These are phyloP conservation scores for Colletotrichum paranaense DNA, from an alignment of 2,329 filamentous ascomycete genomes.

Conservation along the genomic window DNA sequence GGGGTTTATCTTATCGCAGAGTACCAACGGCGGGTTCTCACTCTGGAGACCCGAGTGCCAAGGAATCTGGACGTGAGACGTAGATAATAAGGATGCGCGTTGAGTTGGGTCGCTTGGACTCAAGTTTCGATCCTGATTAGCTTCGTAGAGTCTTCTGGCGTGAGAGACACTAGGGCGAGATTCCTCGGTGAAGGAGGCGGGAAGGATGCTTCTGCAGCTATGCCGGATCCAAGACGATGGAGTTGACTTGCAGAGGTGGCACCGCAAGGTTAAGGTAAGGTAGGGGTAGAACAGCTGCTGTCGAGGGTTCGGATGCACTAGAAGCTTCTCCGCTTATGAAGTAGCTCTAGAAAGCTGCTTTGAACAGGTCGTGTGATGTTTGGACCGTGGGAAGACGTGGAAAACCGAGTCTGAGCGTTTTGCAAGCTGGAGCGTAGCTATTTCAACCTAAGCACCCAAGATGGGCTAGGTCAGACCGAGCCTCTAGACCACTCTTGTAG, in stretches of 20 bases:
- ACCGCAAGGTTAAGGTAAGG: background rate
- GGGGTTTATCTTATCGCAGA: constrained; percentile 22
- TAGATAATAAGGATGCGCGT: background rate
- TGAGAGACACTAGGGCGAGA: background rate
- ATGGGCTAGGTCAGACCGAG: background rate
- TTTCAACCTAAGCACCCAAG: background rate
- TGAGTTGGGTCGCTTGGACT: background rate
- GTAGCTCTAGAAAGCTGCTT: background rate
- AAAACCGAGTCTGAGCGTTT: background rate
- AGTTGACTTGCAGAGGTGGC: background rate
- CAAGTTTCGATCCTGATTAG: background rate
- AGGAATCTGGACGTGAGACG: background rate
- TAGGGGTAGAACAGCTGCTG: background rate
- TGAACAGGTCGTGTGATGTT: background rate
- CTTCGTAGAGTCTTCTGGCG: too few relatives aligned
- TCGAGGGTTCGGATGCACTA: background rate
- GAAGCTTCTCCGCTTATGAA: constrained; percentile 32
- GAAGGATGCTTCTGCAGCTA: background rate
- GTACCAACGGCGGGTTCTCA: background rate
- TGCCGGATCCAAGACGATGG: background rate
- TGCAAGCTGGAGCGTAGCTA: background rate
- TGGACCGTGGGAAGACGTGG: background rate
- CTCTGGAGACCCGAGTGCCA: background rate
- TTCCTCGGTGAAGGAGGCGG: background rate
- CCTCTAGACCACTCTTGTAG: background rate